Base-by-base conservation (phyloP, 1,139 yeast genomes). In the Geotrichum bryndzae region DNA sequence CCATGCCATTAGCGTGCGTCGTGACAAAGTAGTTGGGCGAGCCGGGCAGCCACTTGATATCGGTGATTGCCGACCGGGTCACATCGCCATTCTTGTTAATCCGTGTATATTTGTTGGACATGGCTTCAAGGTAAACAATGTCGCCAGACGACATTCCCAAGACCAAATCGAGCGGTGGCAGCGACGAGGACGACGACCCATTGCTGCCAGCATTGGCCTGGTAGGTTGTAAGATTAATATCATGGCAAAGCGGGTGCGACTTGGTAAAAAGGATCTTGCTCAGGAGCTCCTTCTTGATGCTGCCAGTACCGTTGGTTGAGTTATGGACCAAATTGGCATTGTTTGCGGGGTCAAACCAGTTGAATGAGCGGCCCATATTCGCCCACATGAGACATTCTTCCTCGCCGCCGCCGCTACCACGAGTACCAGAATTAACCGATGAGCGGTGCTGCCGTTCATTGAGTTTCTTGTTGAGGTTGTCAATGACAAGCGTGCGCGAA, bases 121-220 rank as follows among this genome's bases (percentile, higher is more conserved):
- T 71, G 15, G 82, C 79, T 64, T 82, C 85, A 50, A 80, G 68
- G 85, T 86, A 83, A 15, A 83, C 66, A 15, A 81, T 71, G 66
- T 83, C 87, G 35, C 86, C 84, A 0, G 82, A 73, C 0, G 82
- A 76, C 64, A 80, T 79, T 6, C 86, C 86, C 27, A 82, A 68
- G 11, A 79, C 72, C 22, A 82, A 71, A 62, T 83, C 87, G n/a
- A 82, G 65, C 75, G 38, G 72, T 71, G 27, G 75, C 11, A n/a
- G 25, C 11, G 57, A 23, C 13, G 73, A 22, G 76, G 72, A n/a
- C 70, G 48, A n/a, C 2, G 45, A n/a, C 18, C n/a, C 45, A 18
- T 38, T 38, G 48, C 23, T 7, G 33, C 33, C 33, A 29, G 33
- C 7, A 5, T n/a, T 35, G 54, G 54, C 35, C 54, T 50, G 22